phyloP scores from a whole-genome alignment of 768 basidiomycete species.

The Tephrocybe sp. region DNA sequence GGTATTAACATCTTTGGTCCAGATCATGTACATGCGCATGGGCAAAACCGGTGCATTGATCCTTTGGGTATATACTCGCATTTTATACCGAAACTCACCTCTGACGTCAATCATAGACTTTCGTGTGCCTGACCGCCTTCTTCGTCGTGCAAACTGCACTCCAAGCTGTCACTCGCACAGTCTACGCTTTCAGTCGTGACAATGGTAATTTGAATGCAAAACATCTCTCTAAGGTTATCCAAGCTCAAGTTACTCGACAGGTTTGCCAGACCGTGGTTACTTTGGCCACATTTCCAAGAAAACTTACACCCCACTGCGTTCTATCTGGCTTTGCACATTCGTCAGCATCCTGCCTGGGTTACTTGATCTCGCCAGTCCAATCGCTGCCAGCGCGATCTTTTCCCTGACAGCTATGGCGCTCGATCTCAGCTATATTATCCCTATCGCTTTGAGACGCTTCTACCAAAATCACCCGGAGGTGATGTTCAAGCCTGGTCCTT shows the following conservation, averaged over 20 bases:
- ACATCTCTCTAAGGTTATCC: no score
- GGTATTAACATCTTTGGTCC: constrained; percentile 5
- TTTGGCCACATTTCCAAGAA: constrained; percentile 62
- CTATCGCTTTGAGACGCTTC: constrained; percentile 70
- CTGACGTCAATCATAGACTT: constrained; percentile 36
- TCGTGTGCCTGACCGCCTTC: constrained; percentile 84
- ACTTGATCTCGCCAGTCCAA: constrained; percentile 71
- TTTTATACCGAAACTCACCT: not conserved
- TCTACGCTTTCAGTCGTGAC: constrained; percentile 85
- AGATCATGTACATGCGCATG: constrained; percentile 76
- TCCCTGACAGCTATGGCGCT: constrained; percentile 76
- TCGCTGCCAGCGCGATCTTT: constrained; percentile 81
- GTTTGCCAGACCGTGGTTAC: constrained; percentile 74
- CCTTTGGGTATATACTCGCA: constrained; percentile 56
- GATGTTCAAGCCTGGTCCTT: constrained; percentile 80
- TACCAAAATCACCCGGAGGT: constrained; percentile 78
- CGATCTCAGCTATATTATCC: constrained; percentile 80
- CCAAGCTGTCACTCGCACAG: constrained; percentile 78
- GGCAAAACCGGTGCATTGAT: constrained; percentile 74
- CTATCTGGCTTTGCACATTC: constrained; percentile 72
- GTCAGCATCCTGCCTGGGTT: constrained; percentile 68
- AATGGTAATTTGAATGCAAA: no score
- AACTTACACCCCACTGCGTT: constrained; percentile 74
- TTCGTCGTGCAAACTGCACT: constrained; percentile 80
- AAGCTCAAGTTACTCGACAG: constrained; percentile 28